A percentile compares a stretch with the other conserved stretches of the same genome.
These are phyloP conservation scores for Gracilaria caudata DNA, from an alignment of 23 red algal genomes.

Conservation along the genomic window DNA sequence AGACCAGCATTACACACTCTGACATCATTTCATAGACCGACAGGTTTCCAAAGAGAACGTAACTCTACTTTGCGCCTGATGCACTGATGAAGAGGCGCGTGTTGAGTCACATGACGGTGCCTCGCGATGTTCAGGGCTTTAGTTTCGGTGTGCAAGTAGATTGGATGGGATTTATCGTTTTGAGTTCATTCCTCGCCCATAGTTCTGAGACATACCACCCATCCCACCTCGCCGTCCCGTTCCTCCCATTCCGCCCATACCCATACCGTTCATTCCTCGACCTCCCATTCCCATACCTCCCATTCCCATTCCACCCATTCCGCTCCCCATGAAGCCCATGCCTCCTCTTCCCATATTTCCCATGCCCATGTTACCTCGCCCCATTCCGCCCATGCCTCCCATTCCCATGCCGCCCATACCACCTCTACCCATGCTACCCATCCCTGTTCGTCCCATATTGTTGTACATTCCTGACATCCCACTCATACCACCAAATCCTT, in stretches of 20 bases:
- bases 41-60: not conserved
- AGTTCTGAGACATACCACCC: conserved; percentile 16
- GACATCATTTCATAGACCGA: not conserved
- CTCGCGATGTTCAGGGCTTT: not conserved
- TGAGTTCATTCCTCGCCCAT: conserved; percentile 42
- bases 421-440: conserved; percentile 66
- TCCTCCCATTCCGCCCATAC: conserved; percentile 49
- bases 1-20: not conserved
- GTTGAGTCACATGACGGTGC: not conserved
- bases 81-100: not conserved
- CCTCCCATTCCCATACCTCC: conserved; percentile 48
- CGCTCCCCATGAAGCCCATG: conserved; percentile 81
- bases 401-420: conserved; percentile 86
- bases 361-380: conserved; percentile 44
- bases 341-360: conserved; percentile 67
- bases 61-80: not conserved
- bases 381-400: conserved; percentile 87
- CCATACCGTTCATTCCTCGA: conserved; percentile 63
- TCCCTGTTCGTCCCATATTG: conserved; percentile 53
- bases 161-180: conserved; percentile 10
- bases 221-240: conserved; percentile 5
- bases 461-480: conserved; percentile 72
- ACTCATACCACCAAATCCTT: conserved; percentile 62
- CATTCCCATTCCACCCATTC: conserved; percentile 81
- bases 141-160: not conserved